Percentiles rank a stretch among this genome's conserved stretches.
Conservation (phyloP, 768 basidiomycete genomes). For the Collybia nuda region DNA sequence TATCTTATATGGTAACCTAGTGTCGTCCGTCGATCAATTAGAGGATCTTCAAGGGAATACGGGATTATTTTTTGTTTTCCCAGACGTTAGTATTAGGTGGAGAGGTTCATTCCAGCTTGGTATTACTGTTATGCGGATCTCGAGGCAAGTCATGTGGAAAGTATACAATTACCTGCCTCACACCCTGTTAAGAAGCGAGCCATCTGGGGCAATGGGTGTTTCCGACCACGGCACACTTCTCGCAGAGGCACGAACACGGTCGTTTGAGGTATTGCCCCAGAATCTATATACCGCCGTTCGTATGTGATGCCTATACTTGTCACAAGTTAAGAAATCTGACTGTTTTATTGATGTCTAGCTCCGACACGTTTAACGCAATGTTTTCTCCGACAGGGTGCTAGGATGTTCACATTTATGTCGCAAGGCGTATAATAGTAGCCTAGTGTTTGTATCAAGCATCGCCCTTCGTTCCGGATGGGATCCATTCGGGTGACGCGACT, state of each 20-base stretch:
- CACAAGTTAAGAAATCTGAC: constrained; percentile 11
- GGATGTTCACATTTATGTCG: constrained; percentile 43
- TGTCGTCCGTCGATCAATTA: constrained; percentile 78
- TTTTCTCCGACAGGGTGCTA: constrained; percentile 54
- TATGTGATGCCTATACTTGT: constrained; percentile 37
- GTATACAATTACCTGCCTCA: constrained; percentile 15
- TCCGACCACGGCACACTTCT: constrained; percentile 65
- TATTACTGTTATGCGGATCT: constrained; percentile 71
- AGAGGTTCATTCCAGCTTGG: constrained; percentile 76
- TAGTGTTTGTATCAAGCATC: too few species aligned
- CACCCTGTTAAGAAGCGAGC: constrained; percentile 37
- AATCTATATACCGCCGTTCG: constrained; percentile 77
- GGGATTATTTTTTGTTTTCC: constrained; percentile 88
- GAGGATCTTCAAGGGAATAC: constrained; percentile 78
- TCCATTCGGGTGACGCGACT: too few species aligned
- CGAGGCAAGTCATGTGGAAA: constrained; percentile 52
- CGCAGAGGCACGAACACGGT: constrained; percentile 67
- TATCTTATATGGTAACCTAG: constrained; percentile 81
- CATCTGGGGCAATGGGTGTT: constrained; percentile 47
- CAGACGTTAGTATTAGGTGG: constrained; percentile 85
- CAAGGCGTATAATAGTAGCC: neutral
- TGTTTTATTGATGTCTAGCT: constrained; percentile 23
- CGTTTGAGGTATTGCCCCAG: constrained; percentile 79
- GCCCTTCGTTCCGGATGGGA: too few species aligned
- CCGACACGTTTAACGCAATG: constrained; percentile 50